phyloP scores from a whole-genome alignment of 2,329 filamentous ascomycete genomes.

The Cladosporium sp. region DNA sequence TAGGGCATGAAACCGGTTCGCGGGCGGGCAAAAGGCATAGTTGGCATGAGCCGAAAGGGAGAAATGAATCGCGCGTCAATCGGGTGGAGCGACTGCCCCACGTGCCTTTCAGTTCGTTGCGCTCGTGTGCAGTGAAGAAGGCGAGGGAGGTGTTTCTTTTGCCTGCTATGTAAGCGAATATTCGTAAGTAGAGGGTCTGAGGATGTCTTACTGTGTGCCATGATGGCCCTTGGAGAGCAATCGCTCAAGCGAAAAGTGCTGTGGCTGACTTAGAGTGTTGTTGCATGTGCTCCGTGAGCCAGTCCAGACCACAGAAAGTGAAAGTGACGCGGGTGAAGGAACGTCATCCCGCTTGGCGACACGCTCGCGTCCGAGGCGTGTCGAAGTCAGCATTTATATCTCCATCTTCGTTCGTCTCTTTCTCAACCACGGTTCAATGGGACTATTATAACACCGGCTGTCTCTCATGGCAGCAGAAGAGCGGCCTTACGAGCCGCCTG shows the following conservation, averaged over 20 bases:
- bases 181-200: background rate
- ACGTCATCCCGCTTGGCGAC: slow-evolving; percentile 14
- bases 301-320: background rate
- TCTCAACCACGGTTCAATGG: slow-evolving; percentile 2
- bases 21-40: slow-evolving; percentile 78
- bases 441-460: background rate
- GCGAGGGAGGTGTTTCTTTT: slow-evolving; percentile 89
- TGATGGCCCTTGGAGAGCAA: background rate
- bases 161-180: slow-evolving; percentile 23
- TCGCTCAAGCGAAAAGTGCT: no score
- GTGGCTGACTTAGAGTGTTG: no score
- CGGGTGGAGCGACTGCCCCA: slow-evolving; percentile 82
- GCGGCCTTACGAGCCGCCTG: slow-evolving; percentile 49
- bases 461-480: slow-evolving; percentile 29
- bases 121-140: slow-evolving; percentile 91
- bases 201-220: slow-evolving; percentile 22
- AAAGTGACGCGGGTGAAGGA: no score
- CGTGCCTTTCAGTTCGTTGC: slow-evolving; percentile 68
- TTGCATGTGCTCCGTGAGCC: no score
- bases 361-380: background rate
- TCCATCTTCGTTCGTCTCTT: background rate
- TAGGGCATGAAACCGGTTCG: slow-evolving; percentile 73
- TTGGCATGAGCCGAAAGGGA: slow-evolving; percentile 82
- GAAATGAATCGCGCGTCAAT: slow-evolving; percentile 81
- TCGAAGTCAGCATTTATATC: background rate